Conservation (phyloP, 176 grass and related monocot species). For the Thinopyrum elongatum region DNA sequence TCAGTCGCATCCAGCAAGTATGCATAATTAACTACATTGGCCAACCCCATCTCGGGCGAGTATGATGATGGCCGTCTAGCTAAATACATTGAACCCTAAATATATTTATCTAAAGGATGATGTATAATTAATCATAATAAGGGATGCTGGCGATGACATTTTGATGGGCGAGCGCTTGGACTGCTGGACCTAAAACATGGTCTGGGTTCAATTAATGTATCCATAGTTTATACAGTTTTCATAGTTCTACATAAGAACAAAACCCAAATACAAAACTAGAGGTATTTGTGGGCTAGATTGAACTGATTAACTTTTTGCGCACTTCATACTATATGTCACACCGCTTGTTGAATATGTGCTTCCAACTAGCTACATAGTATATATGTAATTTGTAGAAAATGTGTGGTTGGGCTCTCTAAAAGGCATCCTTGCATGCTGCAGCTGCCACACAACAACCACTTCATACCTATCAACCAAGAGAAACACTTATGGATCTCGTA, state of each 20-base stretch:
- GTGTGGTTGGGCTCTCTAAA: neutral
- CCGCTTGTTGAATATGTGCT: neutral
- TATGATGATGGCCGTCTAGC: neutral
- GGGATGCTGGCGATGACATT: neutral
- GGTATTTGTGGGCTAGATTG: neutral
- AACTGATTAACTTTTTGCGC: neutral
- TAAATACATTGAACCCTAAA: neutral
- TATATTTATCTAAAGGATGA: neutral
- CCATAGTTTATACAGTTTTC: neutral
- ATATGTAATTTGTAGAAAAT: neutral
- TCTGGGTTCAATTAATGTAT: neutral
- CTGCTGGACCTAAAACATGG: neutral
- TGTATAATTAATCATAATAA: neutral
- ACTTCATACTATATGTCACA: neutral
- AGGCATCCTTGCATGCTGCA: neutral
- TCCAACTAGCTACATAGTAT: neutral
- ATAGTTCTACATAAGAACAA: neutral
- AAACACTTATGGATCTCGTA: neutral
- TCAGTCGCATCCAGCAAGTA: neutral
- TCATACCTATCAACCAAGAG: neutral
- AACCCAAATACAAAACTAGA: neutral
- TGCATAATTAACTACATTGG: neutral
- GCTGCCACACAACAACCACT: neutral
- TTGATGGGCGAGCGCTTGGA: neutral
- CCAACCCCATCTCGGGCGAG: neutral